Evolutionary conservation across 2,329 filamentous ascomycete species (phyloP).

Genomic region (Magnaporthiopsis incrustans): DNA sequence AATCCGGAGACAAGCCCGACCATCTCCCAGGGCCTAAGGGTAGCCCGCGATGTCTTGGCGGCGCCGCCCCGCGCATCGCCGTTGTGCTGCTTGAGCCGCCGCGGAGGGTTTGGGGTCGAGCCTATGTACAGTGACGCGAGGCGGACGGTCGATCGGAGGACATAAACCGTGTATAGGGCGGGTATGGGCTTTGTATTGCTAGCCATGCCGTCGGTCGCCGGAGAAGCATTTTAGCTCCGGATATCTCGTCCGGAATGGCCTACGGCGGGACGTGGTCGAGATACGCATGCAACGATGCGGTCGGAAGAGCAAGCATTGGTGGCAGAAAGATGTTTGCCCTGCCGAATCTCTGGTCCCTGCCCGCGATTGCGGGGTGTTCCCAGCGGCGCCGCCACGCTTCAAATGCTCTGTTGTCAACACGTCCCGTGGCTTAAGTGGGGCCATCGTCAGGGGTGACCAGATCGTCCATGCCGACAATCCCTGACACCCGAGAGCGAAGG

Average conservation of each 20-base stretch:
- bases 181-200: conserved; percentile 54
- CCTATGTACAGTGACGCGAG: conserved; percentile 76
- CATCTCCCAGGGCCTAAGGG: conserved; percentile 84
- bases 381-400: no score
- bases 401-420: neutral
- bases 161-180: conserved; percentile 87
- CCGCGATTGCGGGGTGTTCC: no score
- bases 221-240: neutral
- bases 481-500: neutral
- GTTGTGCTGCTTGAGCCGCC: conserved; percentile 88
- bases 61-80: conserved; percentile 76
- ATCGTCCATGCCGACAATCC: neutral
- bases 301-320: neutral
- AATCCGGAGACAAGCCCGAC: conserved; percentile 80
- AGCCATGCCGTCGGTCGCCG: neutral
- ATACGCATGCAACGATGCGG: neutral
- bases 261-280: neutral
- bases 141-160: conserved; percentile 73
- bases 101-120: conserved; percentile 79
- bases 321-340: no score
- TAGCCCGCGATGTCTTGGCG: conserved; percentile 58
- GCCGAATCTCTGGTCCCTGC: no score
- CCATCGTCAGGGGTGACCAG: neutral
- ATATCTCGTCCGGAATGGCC: neutral
- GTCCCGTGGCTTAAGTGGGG: neutral